Evolutionary conservation across 441 rosid genomes (phyloP), one percentile per base, ranked within the genome.

Genomic region (Adansonia grandidieri): DNA sequence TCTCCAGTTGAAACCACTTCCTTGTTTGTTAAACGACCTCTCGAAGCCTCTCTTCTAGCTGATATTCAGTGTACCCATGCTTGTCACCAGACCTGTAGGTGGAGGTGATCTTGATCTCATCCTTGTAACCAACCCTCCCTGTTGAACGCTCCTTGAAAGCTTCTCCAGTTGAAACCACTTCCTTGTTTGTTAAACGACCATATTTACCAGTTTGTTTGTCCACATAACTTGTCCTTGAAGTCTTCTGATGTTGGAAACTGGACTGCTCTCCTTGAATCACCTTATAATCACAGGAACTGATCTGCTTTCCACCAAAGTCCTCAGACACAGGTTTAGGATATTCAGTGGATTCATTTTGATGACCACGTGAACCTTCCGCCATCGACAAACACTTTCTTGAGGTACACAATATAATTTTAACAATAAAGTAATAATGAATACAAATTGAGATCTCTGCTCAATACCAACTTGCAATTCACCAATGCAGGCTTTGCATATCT

Each of bases 91-190:
- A 20, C 70, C 10, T 64, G 48, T 64, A 64, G 20, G 70, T 64
- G 22, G 2, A 5, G 22, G 70, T 64, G 48, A 48, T 64, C 47
- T 32, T 32, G 20, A 5, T 14, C 48, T 64, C 48, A 15, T 64
- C 11, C 48, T 64, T 64, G 48, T 5, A 32, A 8, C 70, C 70
- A 64, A 64, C 48, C 9, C 70, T 37, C 19, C 70, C 70, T 0
- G 70, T 40, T 14, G 70, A 64, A 15, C 70, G 14, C 70, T 64
- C 69, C 48, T 64, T 64, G 69, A 64, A 64, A 3, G 69, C 37
- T 4, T 64, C 70, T 15, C 48, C 70, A 15, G 48, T 37, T 1
- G 70, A 64, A 10, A 64, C 9, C 37, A 15, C 48, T 32, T 64
- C 10, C 8, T 15, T 64, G 70, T 5, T 40, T 1, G 20, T 37